Base-by-base conservation (phyloP, 495 filamentous ascomycete genomes). In the Daldinia decipiens region DNA sequence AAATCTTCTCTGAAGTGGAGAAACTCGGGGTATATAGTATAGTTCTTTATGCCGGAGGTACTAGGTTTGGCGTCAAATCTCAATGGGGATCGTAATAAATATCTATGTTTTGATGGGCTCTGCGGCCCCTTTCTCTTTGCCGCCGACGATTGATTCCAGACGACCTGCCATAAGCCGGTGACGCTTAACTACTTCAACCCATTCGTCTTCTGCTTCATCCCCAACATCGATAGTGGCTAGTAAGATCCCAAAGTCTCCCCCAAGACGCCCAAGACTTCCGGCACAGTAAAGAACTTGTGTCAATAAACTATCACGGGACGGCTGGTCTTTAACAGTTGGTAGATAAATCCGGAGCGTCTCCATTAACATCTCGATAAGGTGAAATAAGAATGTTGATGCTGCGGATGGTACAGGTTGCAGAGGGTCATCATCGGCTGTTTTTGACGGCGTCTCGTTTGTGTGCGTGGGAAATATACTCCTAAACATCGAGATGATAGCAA, bases 271-370 rank as follows among this genome's bases (percentile, higher is more conserved):
- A 66, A 99, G 81, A 81, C 94, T 97, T 17, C 94, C 93, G 2
- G 94, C 94, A 71, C 95, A 98, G 80, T 98, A 99, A 19, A 98
- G 83, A 2, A 98, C 91, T 76, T 99, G 96, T 0, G 94, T 99
- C 2, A 98, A 81, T 61, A 99, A 81, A 74, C 92, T 95, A 70
- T 99, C 96, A 47, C 86, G 84, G 0, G 91, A 90, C 43, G 88
- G 86, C 45, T 89, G 89, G 74, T 98, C 95, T 70, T 86, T 85
- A 15, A 99, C 88, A 62, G 92, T 94, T 0, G 93, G 91, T 5
- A 98, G 83, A 80, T 98, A 98, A 17, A 79, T 79, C 62, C 88
- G 85, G 45, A 99, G 83, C 0, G 93, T 96, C 51, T 91, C 88
- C 24, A 90, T 88, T 54, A 99, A 82, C 74, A 97, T 86, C 24